A percentile compares a stretch with the other conserved stretches of the same genome.
These are phyloP conservation scores for Casuarina cunninghamiana DNA, from an alignment of 306 rosid genomes.

Conservation along the genomic window DNA sequence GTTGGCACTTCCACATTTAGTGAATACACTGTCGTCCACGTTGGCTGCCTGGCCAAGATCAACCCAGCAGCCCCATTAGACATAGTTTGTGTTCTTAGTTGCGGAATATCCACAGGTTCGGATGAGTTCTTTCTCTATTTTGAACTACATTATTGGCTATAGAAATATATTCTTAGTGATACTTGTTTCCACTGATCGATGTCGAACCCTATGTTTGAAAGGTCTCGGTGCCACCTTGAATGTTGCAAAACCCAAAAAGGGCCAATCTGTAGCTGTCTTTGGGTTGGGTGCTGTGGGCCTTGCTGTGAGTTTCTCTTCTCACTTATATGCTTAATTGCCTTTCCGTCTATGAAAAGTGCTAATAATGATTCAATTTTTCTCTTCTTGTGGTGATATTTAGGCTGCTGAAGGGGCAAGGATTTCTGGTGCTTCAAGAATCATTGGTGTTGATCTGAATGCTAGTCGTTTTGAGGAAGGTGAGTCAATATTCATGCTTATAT, in stretches of 20 bases:
- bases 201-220: slow-evolving; percentile 19
- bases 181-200: not conserved
- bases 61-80: slow-evolving; percentile 87
- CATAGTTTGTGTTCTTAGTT: slow-evolving; percentile 26
- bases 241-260: too few relatives aligned
- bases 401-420: slow-evolving; percentile 93
- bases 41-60: slow-evolving; percentile 82
- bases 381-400: slow-evolving; percentile 26
- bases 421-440: slow-evolving; percentile 73
- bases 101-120: slow-evolving; percentile 91
- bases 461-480: slow-evolving; percentile 73
- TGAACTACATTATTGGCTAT: too few relatives aligned
- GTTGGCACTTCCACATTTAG: slow-evolving; percentile 77
- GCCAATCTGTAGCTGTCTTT: too few relatives aligned
- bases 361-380: not conserved
- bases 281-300: too few relatives aligned
- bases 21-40: slow-evolving; percentile 28
- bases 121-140: not conserved
- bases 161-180: too few relatives aligned
- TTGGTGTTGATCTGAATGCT: slow-evolving; percentile 77
- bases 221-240: slow-evolving; percentile 51
- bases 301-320: slow-evolving; percentile 21
- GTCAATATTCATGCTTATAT: not conserved
- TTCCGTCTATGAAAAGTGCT: not conserved
- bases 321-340: not conserved